Evolutionary conservation across 352 stramenopile species (phyloP), one percentile per base, ranked within the genome.

Genomic region (Pythium phragmiticola): DNA sequence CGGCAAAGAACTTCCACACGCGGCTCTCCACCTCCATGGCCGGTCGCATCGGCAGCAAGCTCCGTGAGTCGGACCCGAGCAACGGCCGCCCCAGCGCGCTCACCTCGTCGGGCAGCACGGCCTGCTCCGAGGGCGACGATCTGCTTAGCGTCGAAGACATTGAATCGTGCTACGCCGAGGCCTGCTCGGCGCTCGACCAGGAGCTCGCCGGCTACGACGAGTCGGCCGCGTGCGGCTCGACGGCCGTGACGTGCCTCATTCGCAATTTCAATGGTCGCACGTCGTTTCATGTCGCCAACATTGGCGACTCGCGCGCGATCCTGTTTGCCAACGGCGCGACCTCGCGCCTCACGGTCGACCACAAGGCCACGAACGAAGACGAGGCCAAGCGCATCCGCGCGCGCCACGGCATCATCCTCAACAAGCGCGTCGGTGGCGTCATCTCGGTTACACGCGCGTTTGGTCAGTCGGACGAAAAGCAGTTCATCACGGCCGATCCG

Each of bases 391-490:
- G 84, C 41, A 94, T 94, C 59, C 81, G 80, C 16, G 81, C 72
- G 9, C 72, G 81, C 28, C 83, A 90, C 53, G 84, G 84, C 37
- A 94, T 94, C 59, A 90, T 94, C 49, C 69, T 94, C 47, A 92
- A 92, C 72, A 90, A 90, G 65, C 84, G 84, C 52, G 84, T 94
- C 34, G 82, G 69, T 26, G 84, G 84, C 9, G 80, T 80, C 47
- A 77, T 91, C 39, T 82, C 81, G 2, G 84, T 94, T 39, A 91
- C 84, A 30, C 76, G 84, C 9, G 84, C 84, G 5, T 72, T 94
- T 6, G 84, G 84, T n/a, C 84, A 94, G 65, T 73, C 78, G 4
- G 80, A 94, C 65, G 84, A 94, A 60, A 92, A 94, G 68, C 75
- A 85, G 51, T 89, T 90, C 56, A 89, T 94, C 61, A 89, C 77